Evolutionary conservation across 2,329 filamentous ascomycete species (phyloP).

Genomic region (Colletotrichum musae): DNA sequence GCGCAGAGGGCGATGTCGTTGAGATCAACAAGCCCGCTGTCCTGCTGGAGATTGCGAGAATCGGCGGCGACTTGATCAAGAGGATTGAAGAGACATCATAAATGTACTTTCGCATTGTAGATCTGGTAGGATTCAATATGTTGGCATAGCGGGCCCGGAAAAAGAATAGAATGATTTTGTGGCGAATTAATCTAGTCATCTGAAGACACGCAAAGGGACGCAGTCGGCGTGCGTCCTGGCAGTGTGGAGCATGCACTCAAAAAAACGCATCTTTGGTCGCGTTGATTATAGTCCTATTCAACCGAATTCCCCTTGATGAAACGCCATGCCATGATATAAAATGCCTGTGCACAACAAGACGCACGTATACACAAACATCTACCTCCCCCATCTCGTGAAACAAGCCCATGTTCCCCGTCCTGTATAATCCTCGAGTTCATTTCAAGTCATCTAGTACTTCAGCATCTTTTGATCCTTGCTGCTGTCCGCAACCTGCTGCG

Average conservation of each 20-base stretch:
- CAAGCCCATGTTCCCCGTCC: constrained; percentile 17
- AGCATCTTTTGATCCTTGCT: constrained; percentile 60
- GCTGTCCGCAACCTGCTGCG: constrained; percentile 67
- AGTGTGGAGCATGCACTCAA: constrained; percentile 6
- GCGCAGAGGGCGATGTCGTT: constrained; percentile 62
- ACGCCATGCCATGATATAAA: constrained; percentile 57
- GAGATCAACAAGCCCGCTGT: constrained; percentile 78
- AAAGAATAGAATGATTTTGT: neutral
- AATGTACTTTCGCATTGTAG: constrained; percentile 25
- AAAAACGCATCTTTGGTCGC: constrained; percentile 32
- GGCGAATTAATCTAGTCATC: neutral
- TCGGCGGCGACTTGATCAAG: constrained; percentile 77
- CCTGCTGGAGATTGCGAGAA: constrained; percentile 79
- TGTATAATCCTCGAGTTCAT: constrained; percentile 12
- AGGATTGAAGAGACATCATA: constrained; percentile 68
- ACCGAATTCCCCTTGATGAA: constrained; percentile 39
- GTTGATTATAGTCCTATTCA: constrained; percentile 37
- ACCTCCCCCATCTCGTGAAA: constrained; percentile 7
- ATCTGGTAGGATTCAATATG: neutral
- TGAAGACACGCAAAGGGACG: neutral
- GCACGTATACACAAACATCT: constrained; percentile 34
- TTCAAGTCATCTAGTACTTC: constrained; percentile 33
- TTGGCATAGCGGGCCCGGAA: constrained; percentile 4
- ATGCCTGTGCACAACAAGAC: constrained; percentile 47
- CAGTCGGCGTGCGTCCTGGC: neutral